These are phyloP conservation scores for Neurospora sp. DNA, from an alignment of 495 filamentous ascomycete genomes.

Conservation along the genomic window DNA sequence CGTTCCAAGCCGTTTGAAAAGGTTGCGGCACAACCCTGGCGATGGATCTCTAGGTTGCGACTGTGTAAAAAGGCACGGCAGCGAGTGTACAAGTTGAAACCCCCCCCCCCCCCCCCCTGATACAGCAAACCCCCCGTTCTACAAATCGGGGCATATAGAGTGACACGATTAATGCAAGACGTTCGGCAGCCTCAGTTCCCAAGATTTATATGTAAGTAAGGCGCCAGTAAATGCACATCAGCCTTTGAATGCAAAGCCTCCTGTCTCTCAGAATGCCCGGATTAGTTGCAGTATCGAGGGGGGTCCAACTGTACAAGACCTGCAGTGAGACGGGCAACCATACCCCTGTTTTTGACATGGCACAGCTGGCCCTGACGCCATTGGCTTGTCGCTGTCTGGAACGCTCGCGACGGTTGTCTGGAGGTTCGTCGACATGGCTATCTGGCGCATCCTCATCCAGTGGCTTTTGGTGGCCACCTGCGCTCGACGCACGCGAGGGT, in stretches of 20 bases:
- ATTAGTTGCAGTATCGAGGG: background rate
- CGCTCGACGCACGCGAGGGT: background rate
- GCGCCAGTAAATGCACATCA: background rate
- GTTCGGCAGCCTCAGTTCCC: background rate
- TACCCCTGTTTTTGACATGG: slow-evolving; percentile 14
- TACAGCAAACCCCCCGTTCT: background rate
- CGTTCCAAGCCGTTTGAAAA: background rate
- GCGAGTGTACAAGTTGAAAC: background rate
- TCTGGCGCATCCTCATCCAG: slow-evolving; percentile 26
- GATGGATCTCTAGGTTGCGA: background rate
- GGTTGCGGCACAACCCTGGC: background rate
- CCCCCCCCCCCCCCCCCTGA: background rate
- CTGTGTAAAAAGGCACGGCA: background rate
- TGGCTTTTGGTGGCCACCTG: slow-evolving; percentile 5
- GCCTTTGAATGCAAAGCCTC: background rate
- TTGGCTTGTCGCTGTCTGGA: slow-evolving; percentile 17
- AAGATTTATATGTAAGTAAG: background rate
- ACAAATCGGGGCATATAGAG: background rate
- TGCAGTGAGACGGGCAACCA: slow-evolving; percentile 4
- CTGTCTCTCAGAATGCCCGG: background rate
- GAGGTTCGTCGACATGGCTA: slow-evolving; percentile 13
- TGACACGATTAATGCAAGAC: background rate
- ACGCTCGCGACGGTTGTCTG: slow-evolving; percentile 12
- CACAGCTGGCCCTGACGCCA: slow-evolving; percentile 5
- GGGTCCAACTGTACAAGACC: slow-evolving; percentile 4